These are phyloP conservation scores for Lipomyces japonicus DNA, from an alignment of 805 yeast genomes.

Conservation along the genomic window DNA sequence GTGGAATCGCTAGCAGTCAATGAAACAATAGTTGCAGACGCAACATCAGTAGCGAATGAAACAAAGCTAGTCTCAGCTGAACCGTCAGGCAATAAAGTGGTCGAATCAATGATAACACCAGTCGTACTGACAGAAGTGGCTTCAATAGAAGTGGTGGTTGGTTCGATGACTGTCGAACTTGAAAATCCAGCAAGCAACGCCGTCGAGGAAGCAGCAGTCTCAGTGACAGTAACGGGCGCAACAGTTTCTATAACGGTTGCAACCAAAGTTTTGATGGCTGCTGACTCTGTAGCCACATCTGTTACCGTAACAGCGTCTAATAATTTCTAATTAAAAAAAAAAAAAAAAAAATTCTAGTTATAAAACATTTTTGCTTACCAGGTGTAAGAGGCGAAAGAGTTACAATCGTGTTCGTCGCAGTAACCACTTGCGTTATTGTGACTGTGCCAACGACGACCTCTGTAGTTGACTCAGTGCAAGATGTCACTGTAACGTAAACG, in stretches of 20 bases:
- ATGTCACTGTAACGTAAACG: conserved; percentile 19
- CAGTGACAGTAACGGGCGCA: conserved; percentile 37
- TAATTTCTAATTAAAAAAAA: too few species aligned
- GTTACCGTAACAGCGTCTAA: conserved; percentile 2
- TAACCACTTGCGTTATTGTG: conserved; percentile 23
- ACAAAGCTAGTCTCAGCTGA: not conserved
- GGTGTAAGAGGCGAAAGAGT: not conserved
- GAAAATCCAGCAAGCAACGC: conserved; percentile 29
- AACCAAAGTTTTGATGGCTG: not conserved
- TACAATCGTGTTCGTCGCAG: conserved; percentile 19
- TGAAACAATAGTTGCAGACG: not conserved
- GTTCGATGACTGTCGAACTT: not conserved
- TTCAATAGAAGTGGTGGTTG: not conserved
- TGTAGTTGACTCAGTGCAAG: conserved; percentile 10
- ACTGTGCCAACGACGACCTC: conserved; percentile 21
- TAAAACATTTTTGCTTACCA: too few species aligned
- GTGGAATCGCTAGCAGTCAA: too few species aligned
- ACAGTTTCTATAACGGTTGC: conserved; percentile 29
- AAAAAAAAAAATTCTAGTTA: too few species aligned
- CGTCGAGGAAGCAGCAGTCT: conserved; percentile 35
- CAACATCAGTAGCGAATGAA: not conserved
- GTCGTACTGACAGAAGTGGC: not conserved
- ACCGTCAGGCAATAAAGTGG: too few species aligned
- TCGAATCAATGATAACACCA: too few species aligned
- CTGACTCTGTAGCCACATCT: conserved; percentile 2